These are phyloP conservation scores for Clarireedia monteithiana DNA, from an alignment of 2,329 filamentous ascomycete species.

Conservation along the genomic window DNA sequence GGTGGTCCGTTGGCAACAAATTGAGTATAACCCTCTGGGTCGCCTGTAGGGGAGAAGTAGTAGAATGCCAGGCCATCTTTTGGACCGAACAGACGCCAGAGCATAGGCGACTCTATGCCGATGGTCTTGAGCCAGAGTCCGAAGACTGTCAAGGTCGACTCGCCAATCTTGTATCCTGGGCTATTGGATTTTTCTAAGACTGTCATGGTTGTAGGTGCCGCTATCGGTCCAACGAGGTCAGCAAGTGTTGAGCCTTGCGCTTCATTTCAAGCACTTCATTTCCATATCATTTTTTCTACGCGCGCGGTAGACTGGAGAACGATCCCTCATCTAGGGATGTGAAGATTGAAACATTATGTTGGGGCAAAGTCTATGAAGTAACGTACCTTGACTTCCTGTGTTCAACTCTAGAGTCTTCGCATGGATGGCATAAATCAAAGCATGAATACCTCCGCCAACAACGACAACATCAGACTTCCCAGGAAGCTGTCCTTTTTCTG, in stretches of 20 bases:
- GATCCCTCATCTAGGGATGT: not conserved
- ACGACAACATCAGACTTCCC: constrained; percentile 21
- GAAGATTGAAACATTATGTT: not conserved
- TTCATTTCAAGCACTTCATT: too few species aligned
- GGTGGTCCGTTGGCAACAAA: constrained; percentile 18
- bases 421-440: constrained; percentile 23
- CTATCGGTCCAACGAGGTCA: not conserved
- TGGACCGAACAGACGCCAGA: constrained; percentile 20
- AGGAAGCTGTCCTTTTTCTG: constrained; percentile 8
- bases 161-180: constrained; percentile 25
- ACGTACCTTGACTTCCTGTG: constrained; percentile 2
- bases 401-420: constrained; percentile 11
- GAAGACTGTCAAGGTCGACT: constrained; percentile 22
- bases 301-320: too few species aligned
- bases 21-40: constrained; percentile 14
- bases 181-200: constrained; percentile 18
- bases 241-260: not conserved
- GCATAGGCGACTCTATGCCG: constrained; percentile 14
- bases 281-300: too few species aligned
- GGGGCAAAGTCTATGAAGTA: not conserved
- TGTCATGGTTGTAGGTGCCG: constrained; percentile 8
- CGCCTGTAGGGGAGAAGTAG: constrained; percentile 14
- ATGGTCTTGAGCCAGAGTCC: constrained; percentile 17
- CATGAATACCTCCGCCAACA: constrained; percentile 20
- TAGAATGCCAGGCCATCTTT: constrained; percentile 26